Base-by-base conservation (phyloP, 1,284 basidiomycete genomes). In the Wolfiporia cocos region DNA sequence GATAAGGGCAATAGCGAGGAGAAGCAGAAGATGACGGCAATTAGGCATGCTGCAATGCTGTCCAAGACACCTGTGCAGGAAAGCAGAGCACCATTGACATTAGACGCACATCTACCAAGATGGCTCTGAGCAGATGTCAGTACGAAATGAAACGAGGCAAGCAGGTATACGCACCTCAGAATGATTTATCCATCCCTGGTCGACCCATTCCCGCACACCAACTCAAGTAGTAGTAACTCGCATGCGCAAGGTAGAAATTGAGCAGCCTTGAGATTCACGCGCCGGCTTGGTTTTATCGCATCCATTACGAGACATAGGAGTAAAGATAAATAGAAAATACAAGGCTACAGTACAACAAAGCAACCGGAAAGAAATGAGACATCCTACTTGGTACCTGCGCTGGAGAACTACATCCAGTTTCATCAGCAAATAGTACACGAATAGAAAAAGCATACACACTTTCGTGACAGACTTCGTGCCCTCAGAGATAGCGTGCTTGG, bases 401-500 rank as follows among this genome's bases (percentile, higher is more conserved):
- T 82, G 51, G 78, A 81, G 66, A 78, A 83, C 71, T 82, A 30
- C 0, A 28, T 14, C 55, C 47, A 21, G 12, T 11, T 24, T 18
- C 29, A 24, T 48, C 37, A 48, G 41, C n/a, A n/a, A n/a, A n/a
- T n/a, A n/a, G n/a, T n/a, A n/a, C n/a, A n/a, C n/a, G n/a, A n/a
- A n/a, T n/a, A n/a, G n/a, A n/a, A n/a, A n/a, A 14, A 17, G 9
- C 3, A 28, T 19, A 15, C 2, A 40, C 30, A 56, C 58, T 56
- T 69, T 64, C 38, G 61, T 61, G 41, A 64, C 63, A 18, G 68
- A 70, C 66, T 83, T 84, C 41, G 81, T 81, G 42, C 84, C 84
- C 64, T 88, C 85, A 49, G 81, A 84, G 56, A 86, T 87, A 42
- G 84, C 81, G 56, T 86, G 84, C 73, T 88, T 88, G 55, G 84